Evolutionary conservation across 2,329 filamentous ascomycete species (phyloP).

Genomic region (Nemania abortiva): DNA sequence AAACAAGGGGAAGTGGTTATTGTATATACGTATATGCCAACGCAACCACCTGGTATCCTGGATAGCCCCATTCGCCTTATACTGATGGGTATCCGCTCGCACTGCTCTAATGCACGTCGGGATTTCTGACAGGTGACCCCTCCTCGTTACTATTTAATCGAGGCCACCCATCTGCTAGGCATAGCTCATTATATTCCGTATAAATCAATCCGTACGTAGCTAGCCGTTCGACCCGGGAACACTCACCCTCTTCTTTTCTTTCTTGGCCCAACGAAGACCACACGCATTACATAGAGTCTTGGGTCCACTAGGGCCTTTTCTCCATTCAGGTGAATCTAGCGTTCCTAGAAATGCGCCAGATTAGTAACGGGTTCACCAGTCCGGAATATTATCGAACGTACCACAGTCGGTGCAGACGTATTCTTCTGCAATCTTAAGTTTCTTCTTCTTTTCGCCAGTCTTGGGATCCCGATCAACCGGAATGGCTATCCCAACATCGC

Average conservation of each 20-base stretch:
- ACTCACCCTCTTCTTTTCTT: constrained; percentile 76
- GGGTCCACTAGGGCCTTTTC: constrained; percentile 90
- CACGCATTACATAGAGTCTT: constrained; percentile 98
- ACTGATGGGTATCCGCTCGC: background rate
- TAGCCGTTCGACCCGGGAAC: constrained; percentile 1
- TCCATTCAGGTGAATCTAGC: constrained; percentile 93
- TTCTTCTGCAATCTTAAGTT: constrained; percentile 84
- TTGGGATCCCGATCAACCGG: constrained; percentile 81
- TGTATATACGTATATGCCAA: background rate
- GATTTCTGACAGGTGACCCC: background rate
- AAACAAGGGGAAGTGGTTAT: background rate
- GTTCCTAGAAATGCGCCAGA: constrained; percentile 65
- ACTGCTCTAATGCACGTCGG: background rate
- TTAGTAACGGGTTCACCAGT: constrained; percentile 12
- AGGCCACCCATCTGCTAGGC: background rate
- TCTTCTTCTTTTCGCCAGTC: constrained; percentile 85
- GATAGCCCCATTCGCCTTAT: background rate
- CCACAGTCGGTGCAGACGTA: constrained; percentile 97
- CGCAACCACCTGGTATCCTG: background rate
- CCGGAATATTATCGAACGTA: constrained; percentile 52
- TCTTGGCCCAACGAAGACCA: constrained; percentile 81
- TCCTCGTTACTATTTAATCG: background rate
- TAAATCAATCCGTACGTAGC: background rate
- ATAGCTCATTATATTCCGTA: too few species aligned
- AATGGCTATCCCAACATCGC: constrained; percentile 88